phyloP scores from a whole-genome alignment of 768 basidiomycete genomes.

The Suillus subluteus region DNA sequence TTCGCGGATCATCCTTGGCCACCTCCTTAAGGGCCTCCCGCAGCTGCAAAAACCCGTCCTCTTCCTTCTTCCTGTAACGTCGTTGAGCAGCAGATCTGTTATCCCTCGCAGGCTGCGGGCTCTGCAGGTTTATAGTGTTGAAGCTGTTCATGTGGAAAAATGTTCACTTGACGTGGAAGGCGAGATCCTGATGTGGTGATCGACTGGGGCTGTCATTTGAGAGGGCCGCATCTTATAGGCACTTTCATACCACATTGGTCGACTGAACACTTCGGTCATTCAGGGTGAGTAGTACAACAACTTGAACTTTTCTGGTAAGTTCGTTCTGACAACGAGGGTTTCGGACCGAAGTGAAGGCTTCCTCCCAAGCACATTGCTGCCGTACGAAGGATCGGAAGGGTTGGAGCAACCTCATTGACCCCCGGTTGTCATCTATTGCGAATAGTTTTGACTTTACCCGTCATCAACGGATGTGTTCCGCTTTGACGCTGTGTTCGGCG shows the following conservation, averaged over 20 bases:
- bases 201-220: background rate
- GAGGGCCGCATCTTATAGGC: background rate
- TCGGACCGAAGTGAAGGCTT: background rate
- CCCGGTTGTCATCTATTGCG: background rate
- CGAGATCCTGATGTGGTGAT: background rate
- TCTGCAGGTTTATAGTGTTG: background rate
- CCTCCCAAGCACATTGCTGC: background rate
- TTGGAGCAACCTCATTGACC: background rate
- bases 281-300: background rate
- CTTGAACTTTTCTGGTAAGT: background rate
- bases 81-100: conserved; percentile 4
- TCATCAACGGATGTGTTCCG: background rate
- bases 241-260: background rate
- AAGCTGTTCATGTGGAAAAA: background rate
- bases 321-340: conserved; percentile 1
- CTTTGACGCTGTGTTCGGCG: too few relatives aligned
- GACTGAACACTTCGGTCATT: background rate
- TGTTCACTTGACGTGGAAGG: too few relatives aligned
- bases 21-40: conserved; percentile 1
- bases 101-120: background rate
- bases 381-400: background rate
- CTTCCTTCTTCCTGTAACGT: conserved; percentile 9
- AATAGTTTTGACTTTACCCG: background rate
- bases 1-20: background rate
- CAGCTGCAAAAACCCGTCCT: background rate